Evolutionary conservation across 148 eudicot genomes (phyloP).

Genomic region (Rhododendron mucronatum): DNA sequence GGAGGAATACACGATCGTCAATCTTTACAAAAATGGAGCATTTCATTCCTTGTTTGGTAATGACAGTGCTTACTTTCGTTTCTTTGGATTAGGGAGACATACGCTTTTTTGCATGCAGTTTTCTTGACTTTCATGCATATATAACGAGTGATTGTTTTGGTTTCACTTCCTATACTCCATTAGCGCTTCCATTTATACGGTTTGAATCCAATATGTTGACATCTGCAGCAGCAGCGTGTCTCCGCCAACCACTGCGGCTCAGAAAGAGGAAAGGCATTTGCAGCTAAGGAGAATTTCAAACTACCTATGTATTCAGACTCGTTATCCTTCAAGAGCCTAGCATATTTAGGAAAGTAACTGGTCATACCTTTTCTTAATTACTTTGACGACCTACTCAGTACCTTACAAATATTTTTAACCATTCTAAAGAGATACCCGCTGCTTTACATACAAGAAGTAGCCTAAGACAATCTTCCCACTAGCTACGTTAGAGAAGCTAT

Average conservation of each 20-base stretch:
- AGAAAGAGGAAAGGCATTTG: not conserved
- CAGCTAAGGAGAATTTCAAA: not conserved
- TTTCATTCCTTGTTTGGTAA: not conserved
- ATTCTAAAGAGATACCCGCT: not conserved
- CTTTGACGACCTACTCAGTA: not conserved
- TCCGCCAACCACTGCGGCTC: not conserved
- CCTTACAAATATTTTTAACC: not conserved
- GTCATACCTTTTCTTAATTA: not conserved
- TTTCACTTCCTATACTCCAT: not conserved
- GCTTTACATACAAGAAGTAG: not conserved
- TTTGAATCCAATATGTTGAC: not conserved
- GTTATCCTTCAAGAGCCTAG: not conserved
- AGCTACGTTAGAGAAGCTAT: not conserved
- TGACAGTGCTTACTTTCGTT: not conserved
- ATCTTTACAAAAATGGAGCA: not conserved
- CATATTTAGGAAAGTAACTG: not conserved
- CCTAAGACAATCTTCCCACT: not conserved
- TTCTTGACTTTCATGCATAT: not conserved
- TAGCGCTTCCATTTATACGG: not conserved
- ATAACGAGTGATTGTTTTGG: not conserved
- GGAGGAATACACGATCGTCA: not conserved
- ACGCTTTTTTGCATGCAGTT: not conserved
- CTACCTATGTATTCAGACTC: not conserved
- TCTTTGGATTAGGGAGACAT: not conserved
- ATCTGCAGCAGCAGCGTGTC: not conserved